Evolutionary conservation across 2,329 filamentous ascomycete genomes (phyloP).

Genomic region (Alternaria conjuncta): DNA sequence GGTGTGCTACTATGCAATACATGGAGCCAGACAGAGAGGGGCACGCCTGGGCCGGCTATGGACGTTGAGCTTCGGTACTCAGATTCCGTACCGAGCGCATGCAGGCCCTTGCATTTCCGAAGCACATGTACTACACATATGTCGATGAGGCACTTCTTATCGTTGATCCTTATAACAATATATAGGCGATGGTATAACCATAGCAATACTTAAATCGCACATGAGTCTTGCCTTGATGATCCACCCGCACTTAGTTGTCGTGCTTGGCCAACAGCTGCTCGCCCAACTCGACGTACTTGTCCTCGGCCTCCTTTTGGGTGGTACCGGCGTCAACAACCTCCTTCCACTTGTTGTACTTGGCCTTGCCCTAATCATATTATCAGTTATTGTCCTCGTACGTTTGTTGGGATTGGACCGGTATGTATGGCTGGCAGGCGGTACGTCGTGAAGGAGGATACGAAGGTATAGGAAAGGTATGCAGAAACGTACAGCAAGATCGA

Average conservation of each 20-base stretch:
- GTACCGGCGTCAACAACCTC: constrained; percentile 69
- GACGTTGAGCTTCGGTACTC: neutral
- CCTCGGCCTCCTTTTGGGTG: constrained; percentile 72
- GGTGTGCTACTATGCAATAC: constrained; percentile 72
- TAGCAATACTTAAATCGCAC: constrained; percentile 37
- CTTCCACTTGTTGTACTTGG: constrained; percentile 81
- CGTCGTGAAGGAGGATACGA: neutral
- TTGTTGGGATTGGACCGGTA: neutral
- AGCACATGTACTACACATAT: neutral
- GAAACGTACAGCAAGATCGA: constrained; percentile 69
- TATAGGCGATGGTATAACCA: neutral
- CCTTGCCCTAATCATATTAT: constrained; percentile 68
- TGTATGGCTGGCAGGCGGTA: neutral
- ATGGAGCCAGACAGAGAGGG: constrained; percentile 67
- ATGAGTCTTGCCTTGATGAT: neutral
- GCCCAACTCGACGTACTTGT: constrained; percentile 75
- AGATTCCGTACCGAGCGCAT: neutral
- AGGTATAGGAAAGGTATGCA: neutral
- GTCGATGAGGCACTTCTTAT: neutral
- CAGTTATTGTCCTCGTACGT: neutral
- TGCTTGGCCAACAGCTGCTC: constrained; percentile 73
- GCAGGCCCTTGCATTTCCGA: neutral
- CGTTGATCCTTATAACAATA: neutral
- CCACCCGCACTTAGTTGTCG: constrained; percentile 58
- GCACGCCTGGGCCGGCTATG: constrained; percentile 46